These are phyloP conservation scores for Pyrenophora seminiperda DNA, from an alignment of 2,329 filamentous ascomycete genomes.

Conservation along the genomic window DNA sequence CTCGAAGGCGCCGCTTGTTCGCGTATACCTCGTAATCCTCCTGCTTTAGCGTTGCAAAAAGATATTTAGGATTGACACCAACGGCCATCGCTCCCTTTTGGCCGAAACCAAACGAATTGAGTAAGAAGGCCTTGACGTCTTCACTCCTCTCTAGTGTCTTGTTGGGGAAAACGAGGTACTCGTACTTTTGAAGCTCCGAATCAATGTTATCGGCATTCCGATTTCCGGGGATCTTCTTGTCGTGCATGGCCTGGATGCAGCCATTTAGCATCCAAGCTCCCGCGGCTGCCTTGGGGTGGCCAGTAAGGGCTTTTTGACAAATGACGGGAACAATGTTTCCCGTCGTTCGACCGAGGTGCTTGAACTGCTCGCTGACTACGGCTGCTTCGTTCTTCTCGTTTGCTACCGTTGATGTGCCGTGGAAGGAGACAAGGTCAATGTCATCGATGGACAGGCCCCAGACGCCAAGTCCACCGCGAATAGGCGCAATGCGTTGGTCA, in stretches of 20 bases:
- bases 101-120: conserved; percentile 98
- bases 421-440: conserved; percentile 93
- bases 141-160: conserved; percentile 91
- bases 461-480: conserved; percentile 92
- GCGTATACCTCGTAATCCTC: neutral
- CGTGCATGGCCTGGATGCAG: conserved; percentile 92
- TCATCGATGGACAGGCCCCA: conserved; percentile 99
- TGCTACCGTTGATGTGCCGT: conserved; percentile 96
- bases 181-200: conserved; percentile 93
- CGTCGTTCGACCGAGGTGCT: conserved; percentile 92
- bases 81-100: conserved; percentile 98
- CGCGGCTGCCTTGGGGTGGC: conserved; percentile 98
- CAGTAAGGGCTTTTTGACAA: conserved; percentile 99
- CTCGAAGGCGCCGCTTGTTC: neutral
- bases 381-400: conserved; percentile 99
- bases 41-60: conserved; percentile 91
- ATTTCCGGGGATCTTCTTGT: conserved; percentile 92
- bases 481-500: conserved; percentile 88
- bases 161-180: conserved; percentile 96
- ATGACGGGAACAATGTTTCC: conserved; percentile 95
- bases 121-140: conserved; percentile 96
- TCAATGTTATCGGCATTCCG: conserved; percentile 98
- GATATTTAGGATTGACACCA: conserved; percentile 94
- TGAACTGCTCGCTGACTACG: conserved; percentile 94
- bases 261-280: conserved; percentile 99